These are phyloP conservation scores for Dactylorhiza incarnata DNA, from an alignment of 106 monocot genomes.

Conservation along the genomic window DNA sequence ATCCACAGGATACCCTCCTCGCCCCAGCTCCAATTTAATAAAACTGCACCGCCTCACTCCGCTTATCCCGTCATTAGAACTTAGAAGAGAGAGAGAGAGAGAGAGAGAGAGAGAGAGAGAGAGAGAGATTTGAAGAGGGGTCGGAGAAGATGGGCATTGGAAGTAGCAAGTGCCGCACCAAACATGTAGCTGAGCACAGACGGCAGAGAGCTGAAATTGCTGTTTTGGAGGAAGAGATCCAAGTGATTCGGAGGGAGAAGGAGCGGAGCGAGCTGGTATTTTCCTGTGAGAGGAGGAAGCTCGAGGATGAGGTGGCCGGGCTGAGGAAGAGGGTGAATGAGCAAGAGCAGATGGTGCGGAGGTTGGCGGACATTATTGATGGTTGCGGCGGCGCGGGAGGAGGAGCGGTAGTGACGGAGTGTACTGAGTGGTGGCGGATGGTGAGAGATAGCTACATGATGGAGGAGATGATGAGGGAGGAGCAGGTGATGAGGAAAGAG, in stretches of 20 bases:
- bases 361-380: constrained; percentile 22
- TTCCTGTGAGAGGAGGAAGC: neutral
- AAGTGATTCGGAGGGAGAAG: neutral
- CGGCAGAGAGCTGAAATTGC: neutral
- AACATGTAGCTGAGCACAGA: neutral
- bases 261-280: constrained; percentile 32
- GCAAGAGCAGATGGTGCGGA: constrained; percentile 31
- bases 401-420: constrained; percentile 7
- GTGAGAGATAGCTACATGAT: neutral
- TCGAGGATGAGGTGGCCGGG: neutral
- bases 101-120: too few species aligned
- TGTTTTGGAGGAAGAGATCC: constrained; percentile 34
- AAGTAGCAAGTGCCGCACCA: neutral
- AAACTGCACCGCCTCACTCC: too few species aligned
- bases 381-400: neutral
- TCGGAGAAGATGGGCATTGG: neutral
- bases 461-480: constrained; percentile 43
- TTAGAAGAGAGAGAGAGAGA: too few species aligned
- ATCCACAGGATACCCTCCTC: too few species aligned
- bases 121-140: too few species aligned
- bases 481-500: constrained; percentile 36
- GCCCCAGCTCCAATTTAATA: too few species aligned
- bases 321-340: constrained; percentile 38
- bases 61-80: too few species aligned
- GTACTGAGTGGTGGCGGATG: neutral